Evolutionary conservation across 2,329 filamentous ascomycete genomes (phyloP).

Genomic region (Cucurbitaria berberidis): DNA sequence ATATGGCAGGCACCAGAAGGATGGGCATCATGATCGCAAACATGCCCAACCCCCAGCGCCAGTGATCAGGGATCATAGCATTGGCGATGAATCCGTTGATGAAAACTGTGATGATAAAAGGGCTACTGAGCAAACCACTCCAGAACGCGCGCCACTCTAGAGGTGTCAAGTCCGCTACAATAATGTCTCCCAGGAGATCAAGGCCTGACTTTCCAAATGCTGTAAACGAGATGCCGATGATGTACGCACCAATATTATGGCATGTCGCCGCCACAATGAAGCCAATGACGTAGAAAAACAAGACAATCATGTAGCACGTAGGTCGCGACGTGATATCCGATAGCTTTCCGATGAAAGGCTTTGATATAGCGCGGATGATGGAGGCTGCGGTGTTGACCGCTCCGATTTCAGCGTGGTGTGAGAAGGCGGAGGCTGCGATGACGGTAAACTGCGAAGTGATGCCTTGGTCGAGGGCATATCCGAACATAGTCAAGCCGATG

Average conservation of each 20-base stretch:
- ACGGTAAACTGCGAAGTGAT: constrained; percentile 27
- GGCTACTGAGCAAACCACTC: constrained; percentile 21
- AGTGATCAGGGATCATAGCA: constrained; percentile 45
- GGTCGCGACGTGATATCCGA: constrained; percentile 34
- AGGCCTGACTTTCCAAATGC: constrained; percentile 38
- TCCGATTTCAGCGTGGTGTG: constrained; percentile 18
- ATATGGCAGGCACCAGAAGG: constrained; percentile 29
- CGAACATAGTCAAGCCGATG: constrained; percentile 37
- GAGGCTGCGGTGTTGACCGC: constrained; percentile 18
- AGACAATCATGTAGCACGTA: constrained; percentile 48
- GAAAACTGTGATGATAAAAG: constrained; percentile 51
- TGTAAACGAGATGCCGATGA: constrained; percentile 32
- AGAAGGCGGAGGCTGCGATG: constrained; percentile 27
- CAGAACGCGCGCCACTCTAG: constrained; percentile 40
- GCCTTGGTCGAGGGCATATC: constrained; percentile 30
- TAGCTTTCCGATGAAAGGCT: constrained; percentile 31
- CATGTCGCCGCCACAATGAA: constrained; percentile 22
- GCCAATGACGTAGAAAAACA: constrained; percentile 38
- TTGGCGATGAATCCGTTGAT: constrained; percentile 54
- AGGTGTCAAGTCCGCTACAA: constrained; percentile 37
- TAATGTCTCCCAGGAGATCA: constrained; percentile 35
- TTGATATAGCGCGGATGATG: constrained; percentile 30
- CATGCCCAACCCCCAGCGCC: constrained; percentile 35
- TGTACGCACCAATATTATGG: constrained; percentile 27
- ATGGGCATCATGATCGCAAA: constrained; percentile 34